Base-by-base conservation (phyloP, 495 filamentous ascomycete species). In the Beverwykella pulmonaria region DNA sequence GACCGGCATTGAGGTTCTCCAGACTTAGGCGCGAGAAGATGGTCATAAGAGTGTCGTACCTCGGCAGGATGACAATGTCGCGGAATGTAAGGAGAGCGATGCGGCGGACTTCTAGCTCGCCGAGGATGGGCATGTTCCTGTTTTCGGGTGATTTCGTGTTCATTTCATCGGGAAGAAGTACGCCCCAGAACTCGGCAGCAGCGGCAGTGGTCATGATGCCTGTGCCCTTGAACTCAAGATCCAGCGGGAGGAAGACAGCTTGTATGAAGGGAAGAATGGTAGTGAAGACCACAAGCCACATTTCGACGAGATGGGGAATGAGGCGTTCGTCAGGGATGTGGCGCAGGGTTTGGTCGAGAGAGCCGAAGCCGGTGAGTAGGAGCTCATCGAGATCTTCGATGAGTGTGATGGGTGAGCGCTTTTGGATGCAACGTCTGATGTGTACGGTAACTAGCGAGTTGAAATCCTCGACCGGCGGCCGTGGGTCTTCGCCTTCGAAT, bases 191-290 rank as follows among this genome's bases (percentile, higher is more conserved):
- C 27, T 97, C 93, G 1, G 84, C 83, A 8, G 92, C 89, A 73
- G 96, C 90, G 1, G 87, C 84, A 0, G 83, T 63, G 2, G 83
- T 84, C 86, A 98, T 88, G 61, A 97, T 79, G 5, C 94, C 94
- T 44, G 81, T 82, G 30, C 94, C 93, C 59, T 90, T 89, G 76
- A 98, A 96, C 72, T 99, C 95, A 15, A 93, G 86, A 71, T 99
- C 94, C 14, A 99, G 79, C 0, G 94, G 95, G 1, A 99, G 81
- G 75, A 99, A 96, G 4, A 97, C 93, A 0, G 93, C 93, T 79
- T 99, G 95, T 61, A 98, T 88, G 74, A 96, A 99, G 0, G 95
- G 95, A 14, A 98, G 78, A 50, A 98, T 90, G 20, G 82, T 90
- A 8, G 91, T 90, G 71, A 97, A 97, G 1, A 95, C 90, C 47